Percentiles rank a stretch among this genome's conserved stretches.
Conservation (phyloP, 257 asterid species). For the Mentha longifolia region DNA sequence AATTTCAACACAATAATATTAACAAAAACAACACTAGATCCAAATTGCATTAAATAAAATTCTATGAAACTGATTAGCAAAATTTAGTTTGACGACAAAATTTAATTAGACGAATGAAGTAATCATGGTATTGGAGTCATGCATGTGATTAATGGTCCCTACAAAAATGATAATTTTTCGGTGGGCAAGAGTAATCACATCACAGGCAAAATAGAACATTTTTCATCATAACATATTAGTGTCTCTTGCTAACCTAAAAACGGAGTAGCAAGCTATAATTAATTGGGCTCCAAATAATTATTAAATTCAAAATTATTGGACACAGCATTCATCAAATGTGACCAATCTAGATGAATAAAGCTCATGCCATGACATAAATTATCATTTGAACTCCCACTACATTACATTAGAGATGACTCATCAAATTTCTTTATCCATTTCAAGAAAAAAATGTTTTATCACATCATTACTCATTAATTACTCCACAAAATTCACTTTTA, state of each 20-base stretch:
- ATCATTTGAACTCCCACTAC: conserved; percentile 25
- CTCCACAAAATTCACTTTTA: too few relatives aligned
- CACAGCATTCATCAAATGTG: conserved; percentile 23
- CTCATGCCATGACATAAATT: conserved; percentile 1
- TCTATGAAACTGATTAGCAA: neutral
- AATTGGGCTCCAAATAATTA: conserved; percentile 2
- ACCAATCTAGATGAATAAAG: neutral
- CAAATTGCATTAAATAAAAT: neutral
- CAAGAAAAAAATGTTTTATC: neutral
- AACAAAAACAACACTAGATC: neutral
- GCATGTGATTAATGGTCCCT: conserved; percentile 42
- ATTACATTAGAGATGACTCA: neutral
- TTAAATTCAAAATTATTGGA: neutral
- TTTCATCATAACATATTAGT: conserved; percentile 16
- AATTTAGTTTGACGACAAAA: conserved; percentile 1
- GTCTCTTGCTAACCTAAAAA: conserved; percentile 10
- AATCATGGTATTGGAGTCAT: conserved; percentile 15
- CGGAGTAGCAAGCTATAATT: conserved; percentile 15
- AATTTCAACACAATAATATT: neutral
- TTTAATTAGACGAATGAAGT: neutral
- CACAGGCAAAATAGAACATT: neutral
- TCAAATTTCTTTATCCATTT: neutral
- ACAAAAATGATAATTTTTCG: conserved; percentile 11
- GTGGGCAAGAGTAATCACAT: conserved; percentile 22
- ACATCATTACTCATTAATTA: neutral